These are phyloP conservation scores for Emmonsiellopsis sp. DNA, from an alignment of 2,329 filamentous ascomycete species.

Conservation along the genomic window DNA sequence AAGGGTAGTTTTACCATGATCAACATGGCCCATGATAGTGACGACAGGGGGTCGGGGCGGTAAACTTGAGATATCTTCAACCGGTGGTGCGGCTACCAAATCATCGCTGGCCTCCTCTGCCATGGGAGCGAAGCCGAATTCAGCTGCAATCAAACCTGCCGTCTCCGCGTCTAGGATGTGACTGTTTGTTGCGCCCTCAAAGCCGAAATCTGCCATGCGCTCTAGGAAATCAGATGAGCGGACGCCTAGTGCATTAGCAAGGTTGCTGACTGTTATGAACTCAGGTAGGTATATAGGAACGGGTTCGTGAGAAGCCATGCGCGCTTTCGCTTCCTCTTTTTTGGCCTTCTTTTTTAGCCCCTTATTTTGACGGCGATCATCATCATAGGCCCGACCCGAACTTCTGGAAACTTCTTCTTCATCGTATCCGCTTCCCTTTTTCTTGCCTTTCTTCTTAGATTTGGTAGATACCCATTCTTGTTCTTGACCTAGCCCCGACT, in stretches of 20 bases:
- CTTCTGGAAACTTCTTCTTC: background rate
- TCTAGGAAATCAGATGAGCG: conserved; percentile 59
- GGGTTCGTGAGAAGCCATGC: conserved; percentile 35
- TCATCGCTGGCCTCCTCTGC: conserved; percentile 61
- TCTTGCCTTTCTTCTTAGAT: background rate
- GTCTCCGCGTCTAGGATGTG: conserved; percentile 87
- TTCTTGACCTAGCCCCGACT: background rate
- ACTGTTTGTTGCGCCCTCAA: conserved; percentile 71
- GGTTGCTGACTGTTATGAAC: conserved; percentile 77
- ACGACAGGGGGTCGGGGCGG: conserved; percentile 81
- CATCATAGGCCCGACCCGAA: background rate
- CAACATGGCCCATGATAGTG: conserved; percentile 98
- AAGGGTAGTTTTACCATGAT: conserved; percentile 96
- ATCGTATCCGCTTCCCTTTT: background rate
- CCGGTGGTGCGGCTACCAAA: conserved; percentile 58
- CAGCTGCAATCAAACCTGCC: conserved; percentile 77
- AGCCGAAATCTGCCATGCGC: conserved; percentile 77
- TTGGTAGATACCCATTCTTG: too few relatives aligned
- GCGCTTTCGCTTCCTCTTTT: conserved; percentile 33
- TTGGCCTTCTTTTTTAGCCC: conserved; percentile 22
- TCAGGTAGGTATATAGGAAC: conserved; percentile 71
- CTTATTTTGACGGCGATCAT: background rate
- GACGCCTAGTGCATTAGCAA: conserved; percentile 67
- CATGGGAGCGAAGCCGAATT: conserved; percentile 84
- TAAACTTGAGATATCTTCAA: conserved; percentile 57